phyloP scores from a whole-genome alignment of 352 stramenopile genomes.

The Phytophthora quininea region DNA sequence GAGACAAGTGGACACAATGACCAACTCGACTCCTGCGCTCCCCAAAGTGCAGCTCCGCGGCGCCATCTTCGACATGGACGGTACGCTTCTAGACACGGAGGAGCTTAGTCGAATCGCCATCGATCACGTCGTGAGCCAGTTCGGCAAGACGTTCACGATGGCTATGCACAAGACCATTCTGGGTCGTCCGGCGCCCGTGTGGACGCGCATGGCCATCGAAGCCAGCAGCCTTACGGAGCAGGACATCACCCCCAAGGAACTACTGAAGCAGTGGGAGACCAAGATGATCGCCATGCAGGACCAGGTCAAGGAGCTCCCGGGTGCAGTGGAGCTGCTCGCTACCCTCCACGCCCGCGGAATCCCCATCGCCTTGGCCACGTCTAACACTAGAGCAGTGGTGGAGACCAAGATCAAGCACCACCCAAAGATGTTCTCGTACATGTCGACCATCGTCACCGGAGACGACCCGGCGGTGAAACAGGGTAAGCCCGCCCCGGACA shows the following conservation, averaged over 20 bases:
- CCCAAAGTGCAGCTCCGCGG: slow-evolving; percentile 38
- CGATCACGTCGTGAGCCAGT: slow-evolving; percentile 52
- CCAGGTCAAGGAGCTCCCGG: slow-evolving; percentile 58
- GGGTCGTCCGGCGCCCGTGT: slow-evolving; percentile 66
- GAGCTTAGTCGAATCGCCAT: slow-evolving; percentile 71
- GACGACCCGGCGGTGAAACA: slow-evolving; percentile 69
- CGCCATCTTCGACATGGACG: slow-evolving; percentile 86
- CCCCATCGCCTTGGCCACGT: slow-evolving; percentile 75
- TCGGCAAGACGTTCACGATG: slow-evolving; percentile 65
- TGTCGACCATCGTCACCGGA: slow-evolving; percentile 77
- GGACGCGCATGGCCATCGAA: slow-evolving; percentile 74
- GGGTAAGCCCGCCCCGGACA: slow-evolving; percentile 82
- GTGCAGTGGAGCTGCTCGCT: slow-evolving; percentile 53
- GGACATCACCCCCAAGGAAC: slow-evolving; percentile 56
- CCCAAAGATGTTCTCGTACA: slow-evolving; percentile 76
- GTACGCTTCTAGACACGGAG: slow-evolving; percentile 84
- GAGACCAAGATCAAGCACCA: slow-evolving; percentile 70
- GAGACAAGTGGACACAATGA: slow-evolving; percentile 8
- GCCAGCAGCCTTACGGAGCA: slow-evolving; percentile 34
- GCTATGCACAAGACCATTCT: slow-evolving; percentile 79
- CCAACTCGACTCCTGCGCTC: slow-evolving; percentile 6
- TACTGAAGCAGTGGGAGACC: slow-evolving; percentile 69
- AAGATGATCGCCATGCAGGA: slow-evolving; percentile 66
- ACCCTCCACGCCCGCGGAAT: slow-evolving; percentile 55
- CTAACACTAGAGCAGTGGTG: slow-evolving; percentile 68